A percentile compares a stretch with the other conserved stretches of the same genome.
Conservation (phyloP, 2,329 filamentous ascomycete species). For the Penicillium sp. region DNA sequence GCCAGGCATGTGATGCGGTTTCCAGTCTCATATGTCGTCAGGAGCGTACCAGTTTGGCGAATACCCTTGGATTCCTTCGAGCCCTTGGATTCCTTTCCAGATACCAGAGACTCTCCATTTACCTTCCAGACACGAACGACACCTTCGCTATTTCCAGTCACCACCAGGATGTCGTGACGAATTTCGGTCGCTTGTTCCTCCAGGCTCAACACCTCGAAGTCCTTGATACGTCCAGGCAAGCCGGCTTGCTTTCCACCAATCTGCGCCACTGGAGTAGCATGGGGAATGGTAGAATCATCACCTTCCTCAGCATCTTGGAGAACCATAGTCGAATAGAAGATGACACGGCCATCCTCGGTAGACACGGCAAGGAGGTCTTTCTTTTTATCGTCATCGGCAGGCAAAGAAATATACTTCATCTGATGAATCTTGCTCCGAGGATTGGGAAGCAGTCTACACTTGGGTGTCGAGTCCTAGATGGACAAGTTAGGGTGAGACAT, state of each 20-base stretch:
- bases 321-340: slow-evolving; percentile 74
- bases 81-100: slow-evolving; percentile 20
- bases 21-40: slow-evolving; percentile 80
- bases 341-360: slow-evolving; percentile 84
- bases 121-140: slow-evolving; percentile 77
- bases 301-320: slow-evolving; percentile 44
- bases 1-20: slow-evolving; percentile 88
- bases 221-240: slow-evolving; percentile 76
- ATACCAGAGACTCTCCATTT: slow-evolving; percentile 31
- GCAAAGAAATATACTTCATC: slow-evolving; percentile 65
- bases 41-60: slow-evolving; percentile 62
- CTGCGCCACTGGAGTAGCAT: slow-evolving; percentile 65
- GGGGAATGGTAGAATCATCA: slow-evolving; percentile 59
- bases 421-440: slow-evolving; percentile 80
- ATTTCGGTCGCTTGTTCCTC: slow-evolving; percentile 36
- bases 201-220: slow-evolving; percentile 69
- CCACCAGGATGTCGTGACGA: slow-evolving; percentile 56
- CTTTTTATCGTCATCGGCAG: slow-evolving; percentile 44
- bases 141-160: slow-evolving; percentile 83
- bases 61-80: slow-evolving; percentile 21
- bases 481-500: slow-evolving; percentile 17
- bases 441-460: slow-evolving; percentile 69
- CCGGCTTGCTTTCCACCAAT: slow-evolving; percentile 73
- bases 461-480: slow-evolving; percentile 70
- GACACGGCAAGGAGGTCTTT: slow-evolving; percentile 69